Evolutionary conservation across 2,329 filamentous ascomycete genomes (phyloP).

Genomic region (Ophiosphaerella herpotricha): DNA sequence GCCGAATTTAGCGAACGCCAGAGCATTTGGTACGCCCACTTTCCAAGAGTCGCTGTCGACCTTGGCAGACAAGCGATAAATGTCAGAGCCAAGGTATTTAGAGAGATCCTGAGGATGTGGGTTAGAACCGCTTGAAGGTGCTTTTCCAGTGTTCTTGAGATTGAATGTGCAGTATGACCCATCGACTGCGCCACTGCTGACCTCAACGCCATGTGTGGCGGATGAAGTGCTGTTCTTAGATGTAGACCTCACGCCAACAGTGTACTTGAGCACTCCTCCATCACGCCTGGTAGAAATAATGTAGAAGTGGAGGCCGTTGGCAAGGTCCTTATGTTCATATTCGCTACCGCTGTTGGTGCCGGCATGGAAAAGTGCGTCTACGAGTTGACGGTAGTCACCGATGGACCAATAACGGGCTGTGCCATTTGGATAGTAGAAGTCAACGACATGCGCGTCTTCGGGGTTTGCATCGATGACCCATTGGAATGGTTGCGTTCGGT

Average conservation of each 20-base stretch:
- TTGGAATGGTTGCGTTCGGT: slow-evolving; percentile 54
- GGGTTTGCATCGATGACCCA: slow-evolving; percentile 62
- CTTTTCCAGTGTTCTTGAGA: slow-evolving; percentile 53
- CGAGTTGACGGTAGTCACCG: slow-evolving; percentile 60
- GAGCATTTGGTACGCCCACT: slow-evolving; percentile 47
- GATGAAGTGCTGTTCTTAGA: slow-evolving; percentile 36
- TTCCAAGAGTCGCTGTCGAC: slow-evolving; percentile 55
- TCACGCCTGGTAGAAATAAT: slow-evolving; percentile 53
- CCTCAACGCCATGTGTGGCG: slow-evolving; percentile 44
- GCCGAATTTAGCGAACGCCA: slow-evolving; percentile 51
- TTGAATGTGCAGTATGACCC: slow-evolving; percentile 55
- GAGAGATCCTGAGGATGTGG: slow-evolving; percentile 45
- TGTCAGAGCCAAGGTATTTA: slow-evolving; percentile 50
- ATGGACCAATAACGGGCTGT: slow-evolving; percentile 54
- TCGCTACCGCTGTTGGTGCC: slow-evolving; percentile 58
- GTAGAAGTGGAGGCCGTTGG: slow-evolving; percentile 58
- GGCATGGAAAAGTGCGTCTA: slow-evolving; percentile 60
- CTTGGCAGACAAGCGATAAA: slow-evolving; percentile 54
- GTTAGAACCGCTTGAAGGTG: slow-evolving; percentile 10
- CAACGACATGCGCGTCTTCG: slow-evolving; percentile 56
- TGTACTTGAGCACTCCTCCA: slow-evolving; percentile 55
- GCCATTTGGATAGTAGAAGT: slow-evolving; percentile 57
- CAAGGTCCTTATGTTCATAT: slow-evolving; percentile 55
- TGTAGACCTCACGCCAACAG: slow-evolving; percentile 54
- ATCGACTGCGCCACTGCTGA: slow-evolving; percentile 45